phyloP scores from a whole-genome alignment of 2,329 filamentous ascomycete genomes.

The Coniochaeta sp. region DNA sequence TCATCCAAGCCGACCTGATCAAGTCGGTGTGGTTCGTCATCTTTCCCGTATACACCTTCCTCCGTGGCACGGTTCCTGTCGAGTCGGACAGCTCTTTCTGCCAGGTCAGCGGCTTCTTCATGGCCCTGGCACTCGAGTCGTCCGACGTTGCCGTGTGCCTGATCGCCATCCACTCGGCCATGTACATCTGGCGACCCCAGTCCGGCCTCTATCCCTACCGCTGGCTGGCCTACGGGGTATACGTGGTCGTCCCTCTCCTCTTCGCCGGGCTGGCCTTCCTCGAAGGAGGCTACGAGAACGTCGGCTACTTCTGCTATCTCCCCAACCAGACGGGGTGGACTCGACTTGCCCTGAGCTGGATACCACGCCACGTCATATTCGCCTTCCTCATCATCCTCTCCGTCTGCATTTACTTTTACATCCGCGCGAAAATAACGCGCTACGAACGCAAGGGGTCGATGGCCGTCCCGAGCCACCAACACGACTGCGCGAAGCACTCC shows the following conservation, averaged over 20 bases:
- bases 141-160: constrained; percentile 66
- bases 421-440: constrained; percentile 28
- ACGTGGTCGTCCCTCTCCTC: constrained; percentile 50
- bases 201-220: constrained; percentile 65
- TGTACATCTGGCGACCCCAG: constrained; percentile 61
- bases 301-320: constrained; percentile 64
- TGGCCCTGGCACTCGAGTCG: constrained; percentile 59
- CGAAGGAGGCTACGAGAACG: constrained; percentile 51
- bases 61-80: constrained; percentile 41
- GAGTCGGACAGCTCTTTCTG: constrained; percentile 50
- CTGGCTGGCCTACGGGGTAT: constrained; percentile 48
- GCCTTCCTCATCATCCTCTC: constrained; percentile 58
- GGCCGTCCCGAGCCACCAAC: neutral
- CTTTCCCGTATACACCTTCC: constrained; percentile 54
- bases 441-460: neutral
- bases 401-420: constrained; percentile 62
- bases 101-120: constrained; percentile 61
- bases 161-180: constrained; percentile 65
- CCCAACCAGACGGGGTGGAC: constrained; percentile 64
- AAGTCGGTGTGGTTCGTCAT: constrained; percentile 64
- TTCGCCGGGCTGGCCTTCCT: constrained; percentile 59
- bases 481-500: neutral
- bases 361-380: constrained; percentile 66
- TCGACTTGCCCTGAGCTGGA: constrained; percentile 61
- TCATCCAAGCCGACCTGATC: constrained; percentile 66